These are phyloP conservation scores for Magnusiomyces tetraspermus DNA, from an alignment of 1,139 yeast species.

Conservation along the genomic window DNA sequence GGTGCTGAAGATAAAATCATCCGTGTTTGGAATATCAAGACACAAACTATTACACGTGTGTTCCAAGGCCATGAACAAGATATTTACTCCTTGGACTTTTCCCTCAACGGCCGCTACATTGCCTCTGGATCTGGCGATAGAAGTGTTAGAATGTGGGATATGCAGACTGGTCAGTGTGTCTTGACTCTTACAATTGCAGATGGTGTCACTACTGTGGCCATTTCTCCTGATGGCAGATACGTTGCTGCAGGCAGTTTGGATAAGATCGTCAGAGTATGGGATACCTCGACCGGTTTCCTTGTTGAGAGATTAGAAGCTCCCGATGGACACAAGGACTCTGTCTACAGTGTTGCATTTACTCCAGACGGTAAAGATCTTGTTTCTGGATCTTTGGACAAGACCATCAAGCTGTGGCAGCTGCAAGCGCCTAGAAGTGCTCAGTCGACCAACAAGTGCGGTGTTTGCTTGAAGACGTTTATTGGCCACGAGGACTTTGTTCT, in stretches of 20 bases:
- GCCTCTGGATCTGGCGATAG: conserved; percentile 97
- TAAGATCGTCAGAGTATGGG: conserved; percentile 96
- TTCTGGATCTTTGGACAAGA: conserved; percentile 90
- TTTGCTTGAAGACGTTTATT: conserved; percentile 83
- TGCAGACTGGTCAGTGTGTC: conserved; percentile 83
- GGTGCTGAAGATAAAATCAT: conserved; percentile 98
- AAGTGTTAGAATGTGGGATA: conserved; percentile 95
- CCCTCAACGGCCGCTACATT: conserved; percentile 89
- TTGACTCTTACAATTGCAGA: conserved; percentile 61
- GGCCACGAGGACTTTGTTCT: conserved; percentile 96
- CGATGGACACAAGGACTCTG: conserved; percentile 95
- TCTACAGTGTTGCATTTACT: conserved; percentile 88
- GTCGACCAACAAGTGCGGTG: conserved; percentile 37
- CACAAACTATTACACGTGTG: conserved; percentile 77
- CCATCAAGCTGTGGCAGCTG: conserved; percentile 92
- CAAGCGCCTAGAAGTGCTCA: conserved; percentile 41
- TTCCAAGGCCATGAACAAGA: conserved; percentile 96
- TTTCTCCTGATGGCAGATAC: conserved; percentile 72
- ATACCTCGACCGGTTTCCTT: conserved; percentile 73
- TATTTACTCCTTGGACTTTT: conserved; percentile 88
- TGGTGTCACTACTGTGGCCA: conserved; percentile 82
- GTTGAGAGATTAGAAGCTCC: conserved; percentile 92
- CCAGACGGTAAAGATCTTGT: conserved; percentile 89
- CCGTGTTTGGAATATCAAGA: conserved; percentile 90
- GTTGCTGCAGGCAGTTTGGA: conserved; percentile 97